Evolutionary conservation across 495 filamentous ascomycete species (phyloP).

Genomic region (Aspergillus steynii): DNA sequence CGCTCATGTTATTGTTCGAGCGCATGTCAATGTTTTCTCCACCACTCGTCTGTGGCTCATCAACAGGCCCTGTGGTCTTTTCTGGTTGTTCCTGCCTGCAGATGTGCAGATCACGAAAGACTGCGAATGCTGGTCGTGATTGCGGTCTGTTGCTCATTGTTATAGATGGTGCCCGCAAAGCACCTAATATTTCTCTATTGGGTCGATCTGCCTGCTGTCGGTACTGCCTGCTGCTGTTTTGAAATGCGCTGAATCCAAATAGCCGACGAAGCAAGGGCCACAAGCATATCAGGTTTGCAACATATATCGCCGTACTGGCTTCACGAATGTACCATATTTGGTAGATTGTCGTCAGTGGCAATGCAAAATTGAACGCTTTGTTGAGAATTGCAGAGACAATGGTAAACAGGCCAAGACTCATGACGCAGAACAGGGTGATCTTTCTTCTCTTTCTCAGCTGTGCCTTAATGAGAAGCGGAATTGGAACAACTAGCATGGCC

Average conservation of each 20-base stretch:
- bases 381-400: conserved; percentile 63
- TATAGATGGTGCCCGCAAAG: conserved; percentile 15
- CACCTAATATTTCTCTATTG: conserved; percentile 16
- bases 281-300: conserved; percentile 64
- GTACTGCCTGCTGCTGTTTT: conserved; percentile 32
- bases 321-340: conserved; percentile 68
- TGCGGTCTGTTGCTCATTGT: conserved; percentile 12
- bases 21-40: not conserved
- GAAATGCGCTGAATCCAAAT: conserved; percentile 43
- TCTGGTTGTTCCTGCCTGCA: not conserved
- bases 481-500: conserved; percentile 59
- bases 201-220: conserved; percentile 16
- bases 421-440: conserved; percentile 48
- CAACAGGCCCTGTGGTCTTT: not conserved
- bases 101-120: conserved; percentile 18
- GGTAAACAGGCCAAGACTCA: conserved; percentile 62
- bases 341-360: conserved; percentile 49
- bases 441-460: conserved; percentile 54
- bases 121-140: conserved; percentile 24
- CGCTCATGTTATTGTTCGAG: not conserved
- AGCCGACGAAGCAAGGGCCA: conserved; percentile 58
- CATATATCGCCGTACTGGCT: conserved; percentile 60
- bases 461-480: conserved; percentile 58
- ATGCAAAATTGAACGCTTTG: conserved; percentile 65
- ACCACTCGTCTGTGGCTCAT: not conserved